These are phyloP conservation scores for Madurella fahalii DNA, from an alignment of 2,329 filamentous ascomycete species.

Conservation along the genomic window DNA sequence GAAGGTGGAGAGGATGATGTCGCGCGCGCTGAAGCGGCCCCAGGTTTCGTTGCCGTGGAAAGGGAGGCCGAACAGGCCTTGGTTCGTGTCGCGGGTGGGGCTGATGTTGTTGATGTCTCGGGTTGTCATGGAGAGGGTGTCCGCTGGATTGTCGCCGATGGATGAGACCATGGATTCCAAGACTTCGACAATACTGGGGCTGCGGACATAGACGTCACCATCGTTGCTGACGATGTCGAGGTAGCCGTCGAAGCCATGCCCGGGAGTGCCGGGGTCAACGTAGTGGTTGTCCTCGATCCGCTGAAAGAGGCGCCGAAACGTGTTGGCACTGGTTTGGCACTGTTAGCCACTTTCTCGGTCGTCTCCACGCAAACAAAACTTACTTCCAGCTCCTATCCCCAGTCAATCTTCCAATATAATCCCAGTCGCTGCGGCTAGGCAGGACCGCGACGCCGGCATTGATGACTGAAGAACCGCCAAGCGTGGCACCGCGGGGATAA, in stretches of 20 bases:
- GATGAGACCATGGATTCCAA: constrained; percentile 7
- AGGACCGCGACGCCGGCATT: constrained; percentile 32
- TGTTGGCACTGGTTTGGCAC: constrained; percentile 23
- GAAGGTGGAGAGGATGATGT: constrained; percentile 26
- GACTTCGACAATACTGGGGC: constrained; percentile 10
- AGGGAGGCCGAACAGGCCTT: constrained; percentile 28
- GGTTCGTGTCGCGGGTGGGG: constrained; percentile 26
- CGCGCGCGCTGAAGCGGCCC: constrained; percentile 20
- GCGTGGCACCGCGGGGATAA: constrained; percentile 37
- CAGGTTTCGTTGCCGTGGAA: constrained; percentile 18
- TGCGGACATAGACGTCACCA: constrained; percentile 4
- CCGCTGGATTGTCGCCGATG: constrained; percentile 15
- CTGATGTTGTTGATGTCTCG: constrained; percentile 23
- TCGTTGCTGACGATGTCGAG: constrained; percentile 27
- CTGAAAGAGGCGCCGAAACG: constrained; percentile 41
- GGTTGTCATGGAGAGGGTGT: constrained; percentile 16
- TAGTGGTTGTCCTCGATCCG: constrained; percentile 43
- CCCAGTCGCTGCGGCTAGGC: constrained; percentile 35
- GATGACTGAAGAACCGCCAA: constrained; percentile 35
- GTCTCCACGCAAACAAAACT: neutral
- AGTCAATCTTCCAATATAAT: constrained; percentile 18
- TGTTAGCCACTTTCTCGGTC: neutral
- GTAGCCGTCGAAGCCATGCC: constrained; percentile 42
- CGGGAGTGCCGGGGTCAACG: constrained; percentile 33
- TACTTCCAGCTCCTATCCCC: constrained; percentile 22